Percentiles rank a stretch among this genome's conserved stretches.
Conservation (phyloP, 108 stramenopile species). For the Parmales sp. region DNA sequence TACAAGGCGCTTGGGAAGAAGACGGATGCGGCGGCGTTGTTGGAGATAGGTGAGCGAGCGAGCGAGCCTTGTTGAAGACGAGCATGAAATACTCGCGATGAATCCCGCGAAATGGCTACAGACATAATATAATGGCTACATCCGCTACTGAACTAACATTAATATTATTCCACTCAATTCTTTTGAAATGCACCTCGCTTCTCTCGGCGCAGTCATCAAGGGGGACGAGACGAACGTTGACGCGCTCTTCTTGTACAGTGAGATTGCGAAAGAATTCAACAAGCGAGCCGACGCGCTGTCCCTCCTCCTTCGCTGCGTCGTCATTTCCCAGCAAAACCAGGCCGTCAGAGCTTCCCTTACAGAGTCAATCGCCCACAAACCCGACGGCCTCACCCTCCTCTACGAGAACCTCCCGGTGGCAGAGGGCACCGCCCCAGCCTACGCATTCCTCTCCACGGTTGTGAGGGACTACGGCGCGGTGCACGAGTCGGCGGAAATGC, state of each 20-base stretch:
- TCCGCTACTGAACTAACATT: neutral
- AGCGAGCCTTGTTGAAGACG: too few relatives aligned
- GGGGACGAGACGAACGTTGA: neutral
- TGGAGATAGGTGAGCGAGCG: too few relatives aligned
- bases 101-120: neutral
- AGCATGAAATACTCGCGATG: neutral
- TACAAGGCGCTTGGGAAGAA: conserved; percentile 3
- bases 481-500: neutral
- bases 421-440: neutral
- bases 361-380: too few relatives aligned
- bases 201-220: neutral
- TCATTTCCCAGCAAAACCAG: neutral
- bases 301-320: neutral
- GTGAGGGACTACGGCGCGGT: neutral
- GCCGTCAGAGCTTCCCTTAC: neutral
- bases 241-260: neutral
- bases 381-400: neutral
- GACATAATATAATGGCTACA: neutral
- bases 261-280: neutral
- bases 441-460: conserved; percentile 10
- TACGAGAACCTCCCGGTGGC: neutral
- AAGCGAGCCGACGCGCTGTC: neutral
- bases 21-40: neutral
- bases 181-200: neutral
- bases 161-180: neutral